Percentiles rank a stretch among this genome's conserved stretches.
These are phyloP conservation scores for Lactifluus piperatus DNA, from an alignment of 768 basidiomycete species.

Conservation along the genomic window DNA sequence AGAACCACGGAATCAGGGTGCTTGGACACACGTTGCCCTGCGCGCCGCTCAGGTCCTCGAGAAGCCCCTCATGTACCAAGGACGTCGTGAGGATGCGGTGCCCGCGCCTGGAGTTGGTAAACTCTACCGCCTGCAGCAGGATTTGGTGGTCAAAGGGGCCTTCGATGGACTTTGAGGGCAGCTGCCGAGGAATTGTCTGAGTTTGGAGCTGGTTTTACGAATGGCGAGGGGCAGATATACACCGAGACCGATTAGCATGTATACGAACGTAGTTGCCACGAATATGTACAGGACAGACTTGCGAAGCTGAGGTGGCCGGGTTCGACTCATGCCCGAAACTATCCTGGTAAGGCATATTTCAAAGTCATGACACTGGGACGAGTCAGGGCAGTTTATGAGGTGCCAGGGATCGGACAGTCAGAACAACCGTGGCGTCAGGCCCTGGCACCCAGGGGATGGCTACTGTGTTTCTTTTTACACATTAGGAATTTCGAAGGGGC, in stretches of 20 bases:
- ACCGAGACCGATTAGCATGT: too few relatives aligned
- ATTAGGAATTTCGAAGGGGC: too few relatives aligned
- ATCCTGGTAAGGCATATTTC: background rate
- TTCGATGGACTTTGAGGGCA: slow-evolving; percentile 36
- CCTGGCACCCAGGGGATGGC: too few relatives aligned
- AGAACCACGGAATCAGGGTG: slow-evolving; percentile 83
- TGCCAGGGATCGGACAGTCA: background rate
- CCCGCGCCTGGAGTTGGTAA: slow-evolving; percentile 72
- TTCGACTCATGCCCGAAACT: background rate
- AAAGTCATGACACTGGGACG: background rate
- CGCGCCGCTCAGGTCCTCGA: slow-evolving; percentile 25
- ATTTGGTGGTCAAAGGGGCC: slow-evolving; percentile 45
- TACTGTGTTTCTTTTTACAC: too few relatives aligned
- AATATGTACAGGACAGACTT: background rate
- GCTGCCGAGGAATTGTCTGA: background rate
- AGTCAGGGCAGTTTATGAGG: background rate
- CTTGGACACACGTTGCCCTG: slow-evolving; percentile 55
- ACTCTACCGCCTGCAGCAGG: slow-evolving; percentile 59
- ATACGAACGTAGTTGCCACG: too few relatives aligned
- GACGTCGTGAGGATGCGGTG: slow-evolving; percentile 61
- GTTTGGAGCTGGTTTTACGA: background rate
- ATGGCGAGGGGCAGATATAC: too few relatives aligned
- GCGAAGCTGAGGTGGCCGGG: background rate
- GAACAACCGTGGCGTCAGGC: too few relatives aligned
- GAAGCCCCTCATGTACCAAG: slow-evolving; percentile 41